Percentiles rank a stretch among this genome's conserved stretches.
Evolutionary conservation across 2,329 filamentous ascomycete genomes (phyloP).

Genomic region (Calonectria pteridis): DNA sequence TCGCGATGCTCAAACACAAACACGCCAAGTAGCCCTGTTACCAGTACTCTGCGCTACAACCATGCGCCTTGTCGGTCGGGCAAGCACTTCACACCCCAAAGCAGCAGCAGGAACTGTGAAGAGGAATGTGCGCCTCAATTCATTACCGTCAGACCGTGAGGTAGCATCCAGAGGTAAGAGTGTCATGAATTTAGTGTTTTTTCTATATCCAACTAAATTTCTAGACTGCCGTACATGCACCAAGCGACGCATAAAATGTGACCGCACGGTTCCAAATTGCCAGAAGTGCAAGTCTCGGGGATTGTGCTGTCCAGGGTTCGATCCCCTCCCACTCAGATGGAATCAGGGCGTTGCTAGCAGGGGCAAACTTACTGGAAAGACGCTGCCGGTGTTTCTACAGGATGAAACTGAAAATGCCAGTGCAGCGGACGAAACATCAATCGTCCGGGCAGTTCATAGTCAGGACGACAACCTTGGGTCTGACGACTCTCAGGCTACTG

Average conservation of each 20-base stretch:
- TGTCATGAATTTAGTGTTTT: neutral
- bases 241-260: conserved; percentile 37
- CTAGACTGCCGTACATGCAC: conserved; percentile 35
- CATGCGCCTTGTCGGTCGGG: neutral
- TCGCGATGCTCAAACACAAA: neutral
- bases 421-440: neutral
- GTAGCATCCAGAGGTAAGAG: conserved; percentile 32
- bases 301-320: conserved; percentile 34
- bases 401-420: neutral
- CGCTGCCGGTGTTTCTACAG: conserved; percentile 11
- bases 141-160: conserved; percentile 27
- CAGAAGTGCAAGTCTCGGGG: conserved; percentile 35
- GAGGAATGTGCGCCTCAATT: conserved; percentile 33
- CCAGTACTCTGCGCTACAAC: neutral
- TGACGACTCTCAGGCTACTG: too few species aligned
- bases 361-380: conserved; percentile 32
- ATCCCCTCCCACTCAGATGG: conserved; percentile 34
- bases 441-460: neutral
- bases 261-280: conserved; percentile 35
- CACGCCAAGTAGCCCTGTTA: neutral
- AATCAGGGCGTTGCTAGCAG: conserved; percentile 39
- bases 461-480: too few species aligned
- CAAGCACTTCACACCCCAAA: neutral
- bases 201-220: neutral
- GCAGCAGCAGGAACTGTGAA: neutral